Base-by-base conservation (phyloP, 1,139 yeast genomes). In the Fermentozyma sake region DNA sequence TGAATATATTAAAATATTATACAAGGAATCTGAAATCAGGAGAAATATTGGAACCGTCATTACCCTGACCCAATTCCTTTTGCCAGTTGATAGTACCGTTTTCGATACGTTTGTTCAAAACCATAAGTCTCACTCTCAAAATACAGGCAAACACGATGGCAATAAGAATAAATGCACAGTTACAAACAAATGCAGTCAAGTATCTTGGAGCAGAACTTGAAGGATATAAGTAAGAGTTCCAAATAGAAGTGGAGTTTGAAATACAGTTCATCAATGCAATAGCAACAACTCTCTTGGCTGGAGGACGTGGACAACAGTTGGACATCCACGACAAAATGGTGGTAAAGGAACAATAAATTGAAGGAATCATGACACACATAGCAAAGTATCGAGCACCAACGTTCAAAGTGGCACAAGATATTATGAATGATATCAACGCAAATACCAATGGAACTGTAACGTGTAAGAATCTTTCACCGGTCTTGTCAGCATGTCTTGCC, bases 291-390 rank as follows among this genome's bases (percentile, higher is more conserved):
- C 77, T 57, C 44, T 70, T 71, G 31, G 69, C 52, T 12, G 76
- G 76, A 11, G 76, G 77, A 42, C 76, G 57, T 22, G 77, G 68
- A 36, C 32, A 27, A 39, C 66, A 65, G 41, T 70, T 69, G 7
- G 78, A 65, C 59, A 72, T 63, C 78, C 80, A 75, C 2, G 80
- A 62, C 29, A 72, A 57, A 28, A 70, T 68, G 4, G 69, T 65
- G 11, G 76, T 72, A 46, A 72, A 75, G 0, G 79, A 65, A 44
- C 77, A 71, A 45, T 74, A 74, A 30, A 74, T 50, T 1, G 74
- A 64, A 20, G 78, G 78, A 33, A 75, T 69, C 77, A 75, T 72
- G 31, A 75, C 55, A 48, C 77, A 70, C 79, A 75, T 75, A 23
- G 79, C 70, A 36, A 73, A 72, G 40, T 75, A 75, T 34, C 81